phyloP scores from a whole-genome alignment of 352 stramenopile species.

The Albugo laibachii region DNA sequence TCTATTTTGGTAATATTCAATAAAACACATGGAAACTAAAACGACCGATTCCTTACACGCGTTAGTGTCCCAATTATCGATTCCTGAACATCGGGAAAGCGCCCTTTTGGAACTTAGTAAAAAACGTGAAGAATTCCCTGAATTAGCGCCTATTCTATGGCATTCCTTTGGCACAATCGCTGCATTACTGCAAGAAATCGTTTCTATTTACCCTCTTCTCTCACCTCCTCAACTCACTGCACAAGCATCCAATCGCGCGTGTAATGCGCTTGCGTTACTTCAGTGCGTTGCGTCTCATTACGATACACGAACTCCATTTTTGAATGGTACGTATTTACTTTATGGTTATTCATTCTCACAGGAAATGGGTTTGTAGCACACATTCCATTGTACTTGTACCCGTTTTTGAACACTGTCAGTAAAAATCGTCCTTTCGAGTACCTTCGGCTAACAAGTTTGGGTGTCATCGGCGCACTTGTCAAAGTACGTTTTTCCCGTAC shows the following conservation, averaged over 20 bases:
- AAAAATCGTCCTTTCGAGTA: constrained; percentile 99
- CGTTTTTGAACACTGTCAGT: constrained; percentile 97
- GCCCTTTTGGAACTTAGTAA: constrained; percentile 97
- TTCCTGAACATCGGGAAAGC: constrained; percentile 87
- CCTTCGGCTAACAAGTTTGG: constrained; percentile 91
- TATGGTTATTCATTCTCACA: background rate
- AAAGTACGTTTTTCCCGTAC: constrained; percentile 35
- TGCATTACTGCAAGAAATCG: constrained; percentile 96
- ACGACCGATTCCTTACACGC: constrained; percentile 29
- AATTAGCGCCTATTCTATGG: constrained; percentile 96
- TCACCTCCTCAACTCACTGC: constrained; percentile 93
- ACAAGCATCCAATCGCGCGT: constrained; percentile 94
- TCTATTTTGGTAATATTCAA: too few species aligned
- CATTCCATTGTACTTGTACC: constrained; percentile 97
- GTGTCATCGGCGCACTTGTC: constrained; percentile 97
- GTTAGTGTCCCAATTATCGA: constrained; percentile 86
- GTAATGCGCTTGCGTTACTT: constrained; percentile 94
- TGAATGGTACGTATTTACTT: constrained; percentile 55
- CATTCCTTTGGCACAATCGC: constrained; percentile 94
- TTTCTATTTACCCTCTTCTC: constrained; percentile 95
- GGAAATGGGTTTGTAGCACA: constrained; percentile 41
- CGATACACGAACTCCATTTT: constrained; percentile 91
- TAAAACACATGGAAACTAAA: constrained; percentile 3
- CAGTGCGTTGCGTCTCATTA: constrained; percentile 96
- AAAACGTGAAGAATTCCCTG: constrained; percentile 93